Conservation (phyloP, 2,329 filamentous ascomycete genomes). For the Ambrosiella xylebori region DNA sequence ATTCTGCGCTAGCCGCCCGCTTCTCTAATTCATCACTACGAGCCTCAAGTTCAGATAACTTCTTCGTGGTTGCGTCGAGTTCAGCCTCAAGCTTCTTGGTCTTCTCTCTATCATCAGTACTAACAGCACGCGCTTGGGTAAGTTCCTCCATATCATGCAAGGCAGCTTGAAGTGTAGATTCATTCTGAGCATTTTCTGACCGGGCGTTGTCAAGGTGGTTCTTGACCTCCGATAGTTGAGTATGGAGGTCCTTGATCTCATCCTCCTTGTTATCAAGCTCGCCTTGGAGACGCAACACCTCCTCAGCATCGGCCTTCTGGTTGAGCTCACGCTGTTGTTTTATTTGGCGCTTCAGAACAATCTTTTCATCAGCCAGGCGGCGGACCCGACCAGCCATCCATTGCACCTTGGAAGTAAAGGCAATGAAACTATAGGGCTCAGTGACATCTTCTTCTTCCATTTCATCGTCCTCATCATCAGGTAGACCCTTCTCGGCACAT, state of each 20-base stretch:
- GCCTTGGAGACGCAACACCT: slow-evolving; percentile 27
- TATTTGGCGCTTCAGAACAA: slow-evolving; percentile 76
- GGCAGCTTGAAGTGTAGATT: slow-evolving; percentile 17
- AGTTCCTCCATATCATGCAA: slow-evolving; percentile 14
- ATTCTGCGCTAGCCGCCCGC: slow-evolving; percentile 10
- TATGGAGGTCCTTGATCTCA: slow-evolving; percentile 12
- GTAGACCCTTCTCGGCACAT: slow-evolving; percentile 38
- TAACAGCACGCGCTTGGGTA: slow-evolving; percentile 13
- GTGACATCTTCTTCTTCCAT: slow-evolving; percentile 43
- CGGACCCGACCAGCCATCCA: slow-evolving; percentile 63
- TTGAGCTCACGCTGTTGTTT: slow-evolving; percentile 91
- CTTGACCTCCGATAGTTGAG: slow-evolving; percentile 13
- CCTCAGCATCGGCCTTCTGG: slow-evolving; percentile 61
- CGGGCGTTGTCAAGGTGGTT: slow-evolving; percentile 12
- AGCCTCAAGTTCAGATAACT: slow-evolving; percentile 25
- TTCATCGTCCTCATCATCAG: slow-evolving; percentile 42
- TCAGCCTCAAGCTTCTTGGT: slow-evolving; percentile 24
- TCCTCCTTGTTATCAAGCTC: slow-evolving; percentile 13
- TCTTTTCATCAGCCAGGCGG: slow-evolving; percentile 69
- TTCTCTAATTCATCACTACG: slow-evolving; percentile 13
- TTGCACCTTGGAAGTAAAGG: slow-evolving; percentile 64
- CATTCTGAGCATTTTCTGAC: slow-evolving; percentile 15
- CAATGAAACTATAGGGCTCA: slow-evolving; percentile 53
- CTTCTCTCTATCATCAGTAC: slow-evolving; percentile 13
- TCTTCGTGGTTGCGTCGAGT: slow-evolving; percentile 24